phyloP scores from a whole-genome alignment of 352 stramenopile species.

The Aphanomyces cochlioides region DNA sequence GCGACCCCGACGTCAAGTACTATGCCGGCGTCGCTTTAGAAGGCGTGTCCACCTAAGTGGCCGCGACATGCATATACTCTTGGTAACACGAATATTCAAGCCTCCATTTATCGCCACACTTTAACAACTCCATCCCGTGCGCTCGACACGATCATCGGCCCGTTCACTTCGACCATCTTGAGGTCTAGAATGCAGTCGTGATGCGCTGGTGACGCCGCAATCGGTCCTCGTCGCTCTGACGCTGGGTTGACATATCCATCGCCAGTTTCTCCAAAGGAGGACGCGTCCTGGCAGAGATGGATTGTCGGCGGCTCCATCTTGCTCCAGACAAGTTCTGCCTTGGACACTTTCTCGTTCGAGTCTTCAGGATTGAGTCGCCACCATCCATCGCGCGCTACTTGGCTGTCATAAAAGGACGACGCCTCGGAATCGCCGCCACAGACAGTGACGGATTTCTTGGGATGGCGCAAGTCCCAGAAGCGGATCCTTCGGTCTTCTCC shows the following conservation, averaged over 20 bases:
- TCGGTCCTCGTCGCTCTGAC: constrained; percentile 85
- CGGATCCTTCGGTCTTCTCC: constrained; percentile 93
- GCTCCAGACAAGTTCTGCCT: constrained; percentile 84
- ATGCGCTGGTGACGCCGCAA: constrained; percentile 83
- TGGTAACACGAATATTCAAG: constrained; percentile 8
- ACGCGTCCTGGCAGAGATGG: constrained; percentile 81
- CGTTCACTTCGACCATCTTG: constrained; percentile 90
- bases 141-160: constrained; percentile 89
- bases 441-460: constrained; percentile 92
- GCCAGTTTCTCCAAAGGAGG: constrained; percentile 32
- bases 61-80: constrained; percentile 4
- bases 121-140: constrained; percentile 95
- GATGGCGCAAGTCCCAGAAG: constrained; percentile 95
- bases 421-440: constrained; percentile 69
- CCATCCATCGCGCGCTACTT: constrained; percentile 69
- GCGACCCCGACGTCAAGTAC: constrained; percentile 83
- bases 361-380: constrained; percentile 48
- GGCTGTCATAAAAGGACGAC: constrained; percentile 84
- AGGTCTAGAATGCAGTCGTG: constrained; percentile 95
- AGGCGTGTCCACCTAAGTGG: constrained; percentile 44
- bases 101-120: constrained; percentile 84
- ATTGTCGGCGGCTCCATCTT: constrained; percentile 79
- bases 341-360: constrained; percentile 42
- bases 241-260: constrained; percentile 67
- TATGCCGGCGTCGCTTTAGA: constrained; percentile 80